Evolutionary conservation across 441 rosid species (phyloP).

Genomic region (Eutrema salsugineum): DNA sequence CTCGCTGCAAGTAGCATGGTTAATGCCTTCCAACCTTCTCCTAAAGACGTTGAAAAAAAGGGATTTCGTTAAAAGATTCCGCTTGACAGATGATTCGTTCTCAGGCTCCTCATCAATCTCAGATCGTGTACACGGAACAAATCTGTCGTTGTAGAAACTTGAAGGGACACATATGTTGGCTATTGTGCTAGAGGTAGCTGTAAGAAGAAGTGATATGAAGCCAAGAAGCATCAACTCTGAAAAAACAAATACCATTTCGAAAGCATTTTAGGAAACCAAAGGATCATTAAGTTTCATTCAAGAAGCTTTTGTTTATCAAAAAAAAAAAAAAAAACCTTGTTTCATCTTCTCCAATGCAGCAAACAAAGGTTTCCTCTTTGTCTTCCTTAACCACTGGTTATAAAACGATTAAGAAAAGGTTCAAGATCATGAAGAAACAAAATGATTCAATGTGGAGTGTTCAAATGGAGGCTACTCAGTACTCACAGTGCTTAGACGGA

Average conservation of each 20-base stretch:
- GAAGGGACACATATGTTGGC: conserved; percentile 82
- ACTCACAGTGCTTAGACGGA: conserved; percentile 68
- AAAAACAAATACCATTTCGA: not conserved
- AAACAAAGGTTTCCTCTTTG: conserved; percentile 72
- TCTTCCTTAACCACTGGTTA: conserved; percentile 72
- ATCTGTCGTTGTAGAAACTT: conserved; percentile 63
- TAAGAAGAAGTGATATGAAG: conserved; percentile 85
- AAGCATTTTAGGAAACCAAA: conserved; percentile 1
- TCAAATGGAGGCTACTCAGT: not conserved
- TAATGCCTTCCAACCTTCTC: conserved; percentile 50
- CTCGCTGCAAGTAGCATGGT: conserved; percentile 63
- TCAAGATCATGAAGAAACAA: not conserved
- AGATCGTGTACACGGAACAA: conserved; percentile 69
- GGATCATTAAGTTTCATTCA: not conserved
- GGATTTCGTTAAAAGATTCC: conserved; percentile 44
- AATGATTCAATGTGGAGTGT: not conserved
- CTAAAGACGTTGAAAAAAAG: conserved; percentile 35
- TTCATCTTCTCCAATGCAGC: conserved; percentile 94
- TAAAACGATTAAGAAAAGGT: not conserved
- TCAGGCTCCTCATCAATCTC: conserved; percentile 53
- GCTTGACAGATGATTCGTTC: conserved; percentile 41
- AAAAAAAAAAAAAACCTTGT: conserved; percentile 54
- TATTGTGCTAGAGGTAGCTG: conserved; percentile 75
- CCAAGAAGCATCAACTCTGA: conserved; percentile 98
- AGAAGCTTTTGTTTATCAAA: not conserved